These are phyloP conservation scores for Albophoma yamanashiensis DNA, from an alignment of 2,329 filamentous ascomycete genomes.

Conservation along the genomic window DNA sequence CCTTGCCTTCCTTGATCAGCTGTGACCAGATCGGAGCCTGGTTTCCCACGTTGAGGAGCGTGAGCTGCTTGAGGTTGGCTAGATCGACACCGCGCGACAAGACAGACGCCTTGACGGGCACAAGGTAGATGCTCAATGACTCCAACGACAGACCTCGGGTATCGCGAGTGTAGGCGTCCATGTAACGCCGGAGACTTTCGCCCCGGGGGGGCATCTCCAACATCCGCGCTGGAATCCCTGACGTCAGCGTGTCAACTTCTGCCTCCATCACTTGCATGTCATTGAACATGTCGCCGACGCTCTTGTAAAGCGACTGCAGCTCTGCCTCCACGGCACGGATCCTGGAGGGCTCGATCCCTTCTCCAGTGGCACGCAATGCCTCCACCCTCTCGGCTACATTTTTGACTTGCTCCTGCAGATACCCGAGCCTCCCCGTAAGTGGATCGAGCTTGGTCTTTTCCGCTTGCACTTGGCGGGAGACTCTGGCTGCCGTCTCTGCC, in stretches of 20 bases:
- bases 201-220: background rate
- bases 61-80: conserved; percentile 42
- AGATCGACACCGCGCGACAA: conserved; percentile 47
- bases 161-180: conserved; percentile 42
- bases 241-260: conserved; percentile 13
- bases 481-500: conserved; percentile 1
- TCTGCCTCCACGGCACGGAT: conserved; percentile 25
- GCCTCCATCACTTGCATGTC: conserved; percentile 5
- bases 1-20: conserved; percentile 42
- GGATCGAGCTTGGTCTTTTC: conserved; percentile 23
- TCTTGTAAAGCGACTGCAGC: conserved; percentile 10
- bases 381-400: conserved; percentile 19
- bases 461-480: conserved; percentile 10
- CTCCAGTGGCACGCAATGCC: conserved; percentile 12
- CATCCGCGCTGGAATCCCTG: conserved; percentile 9
- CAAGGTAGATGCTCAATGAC: conserved; percentile 43
- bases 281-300: conserved; percentile 4
- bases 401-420: conserved; percentile 18
- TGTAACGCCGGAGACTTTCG: conserved; percentile 14
- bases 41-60: conserved; percentile 52
- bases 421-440: conserved; percentile 20
- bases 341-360: conserved; percentile 14
- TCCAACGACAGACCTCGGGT: conserved; percentile 48
- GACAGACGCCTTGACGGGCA: conserved; percentile 49
- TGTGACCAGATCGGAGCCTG: conserved; percentile 50